Percentiles rank a stretch among this genome's conserved stretches.
Conservation (phyloP, 2,329 filamentous ascomycete genomes). For the Orbilia javanica region DNA sequence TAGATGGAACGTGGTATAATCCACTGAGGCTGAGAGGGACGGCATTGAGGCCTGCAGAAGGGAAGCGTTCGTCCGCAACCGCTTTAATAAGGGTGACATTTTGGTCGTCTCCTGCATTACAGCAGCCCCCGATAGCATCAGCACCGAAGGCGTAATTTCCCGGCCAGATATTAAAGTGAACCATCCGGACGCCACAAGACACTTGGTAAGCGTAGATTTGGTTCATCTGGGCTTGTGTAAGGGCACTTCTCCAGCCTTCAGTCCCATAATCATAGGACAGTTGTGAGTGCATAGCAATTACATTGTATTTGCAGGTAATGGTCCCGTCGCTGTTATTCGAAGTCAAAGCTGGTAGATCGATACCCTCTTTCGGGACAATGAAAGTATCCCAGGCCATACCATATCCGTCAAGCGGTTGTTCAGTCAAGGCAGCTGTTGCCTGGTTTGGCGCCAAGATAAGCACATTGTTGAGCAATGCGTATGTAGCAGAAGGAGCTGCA, state of each 20-base stretch:
- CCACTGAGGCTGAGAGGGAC: slow-evolving; percentile 24
- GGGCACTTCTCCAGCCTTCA: slow-evolving; percentile 68
- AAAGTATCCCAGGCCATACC: slow-evolving; percentile 73
- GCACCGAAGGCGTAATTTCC: slow-evolving; percentile 68
- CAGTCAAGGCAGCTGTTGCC: slow-evolving; percentile 22
- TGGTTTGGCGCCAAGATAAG: slow-evolving; percentile 38
- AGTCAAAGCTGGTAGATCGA: slow-evolving; percentile 70
- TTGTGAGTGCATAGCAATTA: slow-evolving; percentile 71
- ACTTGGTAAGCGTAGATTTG: slow-evolving; percentile 72
- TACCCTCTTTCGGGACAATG: slow-evolving; percentile 70
- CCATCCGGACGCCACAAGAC: slow-evolving; percentile 73
- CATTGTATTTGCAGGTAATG: slow-evolving; percentile 71
- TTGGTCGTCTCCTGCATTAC: slow-evolving; percentile 68
- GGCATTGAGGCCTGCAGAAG: slow-evolving; percentile 70
- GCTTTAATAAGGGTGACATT: slow-evolving; percentile 70
- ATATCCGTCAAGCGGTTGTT: slow-evolving; percentile 69
- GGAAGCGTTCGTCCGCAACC: slow-evolving; percentile 67
- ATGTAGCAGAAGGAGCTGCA: slow-evolving; percentile 28
- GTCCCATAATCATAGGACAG: slow-evolving; percentile 71
- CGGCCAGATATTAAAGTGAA: slow-evolving; percentile 73
- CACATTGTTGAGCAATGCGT: slow-evolving; percentile 27
- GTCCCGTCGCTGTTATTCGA: slow-evolving; percentile 63
- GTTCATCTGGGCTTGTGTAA: slow-evolving; percentile 72
- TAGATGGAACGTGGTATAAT: slow-evolving; percentile 36
- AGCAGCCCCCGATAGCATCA: slow-evolving; percentile 68